Base-by-base conservation (phyloP, 352 stramenopile genomes). In the Lagenidium giganteum region DNA sequence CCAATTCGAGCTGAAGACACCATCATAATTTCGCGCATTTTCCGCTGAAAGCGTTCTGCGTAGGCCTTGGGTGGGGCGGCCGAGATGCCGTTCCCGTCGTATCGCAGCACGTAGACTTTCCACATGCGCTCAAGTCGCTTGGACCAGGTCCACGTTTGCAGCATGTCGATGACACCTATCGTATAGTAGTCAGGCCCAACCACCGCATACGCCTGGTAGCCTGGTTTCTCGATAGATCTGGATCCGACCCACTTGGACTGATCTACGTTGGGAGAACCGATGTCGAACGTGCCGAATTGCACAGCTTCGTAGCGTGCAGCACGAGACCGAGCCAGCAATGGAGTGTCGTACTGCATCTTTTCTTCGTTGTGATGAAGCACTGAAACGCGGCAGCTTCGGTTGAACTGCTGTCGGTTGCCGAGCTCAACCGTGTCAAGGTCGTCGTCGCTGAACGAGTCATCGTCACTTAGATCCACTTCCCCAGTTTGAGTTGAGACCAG, bases 91-190 rank as follows among this genome's bases (percentile, higher is more conserved):
- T 84, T 51, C 4, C 55, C 22, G 23, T 93, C 80, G 23, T 71
- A 54, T n/a, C 74, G 69, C 20, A 91, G 49, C 9, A 95, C 47
- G 39, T 80, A 57, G 20, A 82, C 86, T 57, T 96, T 96, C 72
- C 83, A 93, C 28, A 90, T 47, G 32, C 81, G 69, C 50, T 96
- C 85, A 14, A 93, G 37, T 0, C 74, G 70, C 51, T 96, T 96
- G 9, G 61, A 29, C 61, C 68, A 87, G 26, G 83, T 95, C 82
- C 81, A 96, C 20, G 78, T 89, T 54, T 96, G 85, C 21, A 96
- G 59, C 53, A 96, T 95, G 50, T 96, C 85, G n/a, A 96, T 82
- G 20, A 96, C 59, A 26, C 85, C 85, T 26, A 96, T 57, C 22
- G 86, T 95, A 49, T 95, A 96, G 38, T 84, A 88, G 42, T 93